Percentiles rank a stretch among this genome's conserved stretches.
Conservation (phyloP, 1,284 basidiomycete species). For the Somion occarium region DNA sequence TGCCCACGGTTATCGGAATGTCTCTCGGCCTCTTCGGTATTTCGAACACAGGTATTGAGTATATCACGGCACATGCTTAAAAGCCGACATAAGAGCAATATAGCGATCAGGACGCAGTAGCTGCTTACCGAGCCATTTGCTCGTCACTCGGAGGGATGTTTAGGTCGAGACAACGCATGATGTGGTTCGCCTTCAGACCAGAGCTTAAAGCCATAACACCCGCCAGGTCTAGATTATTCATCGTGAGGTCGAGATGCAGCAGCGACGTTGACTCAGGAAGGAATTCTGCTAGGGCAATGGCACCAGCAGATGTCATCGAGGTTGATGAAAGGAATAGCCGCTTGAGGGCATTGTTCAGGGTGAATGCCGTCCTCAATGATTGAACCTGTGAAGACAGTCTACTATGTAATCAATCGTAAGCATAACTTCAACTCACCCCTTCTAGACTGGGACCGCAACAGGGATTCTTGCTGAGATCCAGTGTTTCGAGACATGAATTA, state of each 20-base stretch:
- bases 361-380: slow-evolving; percentile 88
- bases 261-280: slow-evolving; percentile 86
- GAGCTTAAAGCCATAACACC: slow-evolving; percentile 90
- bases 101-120: background rate
- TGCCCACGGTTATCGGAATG: slow-evolving; percentile 36
- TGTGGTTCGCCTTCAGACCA: slow-evolving; percentile 78
- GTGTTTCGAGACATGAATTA: slow-evolving; percentile 89
- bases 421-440: slow-evolving; percentile 52
- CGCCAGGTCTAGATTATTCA: slow-evolving; percentile 81
- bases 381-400: slow-evolving; percentile 53
- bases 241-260: slow-evolving; percentile 84
- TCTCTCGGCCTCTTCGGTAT: slow-evolving; percentile 79
- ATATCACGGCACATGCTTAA: slow-evolving; percentile 72
- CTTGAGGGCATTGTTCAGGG: slow-evolving; percentile 88
- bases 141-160: slow-evolving; percentile 89
- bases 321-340: slow-evolving; percentile 90
- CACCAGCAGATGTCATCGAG: slow-evolving; percentile 76
- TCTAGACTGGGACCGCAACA: slow-evolving; percentile 86
- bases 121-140: slow-evolving; percentile 67
- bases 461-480: slow-evolving; percentile 91
- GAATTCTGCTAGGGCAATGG: slow-evolving; percentile 95
- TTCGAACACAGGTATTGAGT: slow-evolving; percentile 80
- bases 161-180: slow-evolving; percentile 89
- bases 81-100: background rate
- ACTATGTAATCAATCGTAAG: too few relatives aligned